Base-by-base conservation (phyloP, 768 basidiomycete species). In the Suillus subaureus region DNA sequence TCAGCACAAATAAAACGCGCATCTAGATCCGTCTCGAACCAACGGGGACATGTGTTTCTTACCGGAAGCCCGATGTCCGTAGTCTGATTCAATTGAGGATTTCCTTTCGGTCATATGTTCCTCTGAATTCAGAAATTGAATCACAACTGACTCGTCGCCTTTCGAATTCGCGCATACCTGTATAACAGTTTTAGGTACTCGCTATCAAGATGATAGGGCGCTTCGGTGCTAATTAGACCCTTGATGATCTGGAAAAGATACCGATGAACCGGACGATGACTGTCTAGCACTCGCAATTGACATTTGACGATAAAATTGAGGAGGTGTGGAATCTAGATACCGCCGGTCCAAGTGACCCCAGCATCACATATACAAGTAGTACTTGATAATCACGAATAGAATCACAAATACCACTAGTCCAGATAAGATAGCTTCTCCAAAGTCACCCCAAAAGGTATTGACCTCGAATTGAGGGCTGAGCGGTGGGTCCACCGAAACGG, bases 391-490 rank as follows among this genome's bases (percentile, higher is more conserved):
- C 9, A 70, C 63, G 40, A 76, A 67, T 3, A 79, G 56, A 12
- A 72, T 77, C 54, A 80, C 47, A 61, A 79, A 70, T 33, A 78
- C 72, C 15, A 73, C 74, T 65, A 70, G 66, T 56, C 73, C 75
- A n/a, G 78, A 77, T 9, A 69, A 6, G 40, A 80, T 70, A 52
- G 68, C 66, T 55, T 73, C 70, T 1, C 78, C 79, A 68, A 79
- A 84, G 74, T 93, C 91, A n/a, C 79, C 77, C 88, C 86, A 89
- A 65, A 91, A 79, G 63, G 86, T 82, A 70, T 92, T 92, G 58
- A 90, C 73, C 39, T 75, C 72, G 67, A 92, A 91, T 49, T 78
- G 69, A 0, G 82, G 79, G 11, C 73, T 76, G 6, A 85, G 77
- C 4, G 86, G 83, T 1, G 91, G 89, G 33, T 77, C 78, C 15